A percentile compares a stretch with the other conserved stretches of the same genome.
These are phyloP conservation scores for Huiozyma naganishii DNA, from an alignment of 805 yeast genomes.

Conservation along the genomic window DNA sequence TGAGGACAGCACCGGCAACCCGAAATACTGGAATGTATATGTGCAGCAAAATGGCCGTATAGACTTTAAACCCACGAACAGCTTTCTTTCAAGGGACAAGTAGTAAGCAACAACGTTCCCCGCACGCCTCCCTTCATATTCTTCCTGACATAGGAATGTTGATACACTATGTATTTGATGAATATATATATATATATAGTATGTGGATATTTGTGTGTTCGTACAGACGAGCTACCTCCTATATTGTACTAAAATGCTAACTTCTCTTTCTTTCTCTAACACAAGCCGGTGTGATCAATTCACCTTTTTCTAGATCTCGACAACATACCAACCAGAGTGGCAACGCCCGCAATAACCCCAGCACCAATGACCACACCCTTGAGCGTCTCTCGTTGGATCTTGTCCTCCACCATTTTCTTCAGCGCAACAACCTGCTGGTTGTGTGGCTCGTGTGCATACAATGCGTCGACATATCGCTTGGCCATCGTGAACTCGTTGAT, in stretches of 20 bases:
- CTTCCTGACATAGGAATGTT: too few relatives aligned
- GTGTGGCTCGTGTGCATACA: slow-evolving; percentile 72
- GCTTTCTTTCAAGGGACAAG: too few relatives aligned
- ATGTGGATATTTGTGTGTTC: too few relatives aligned
- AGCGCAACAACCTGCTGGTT: slow-evolving; percentile 67
- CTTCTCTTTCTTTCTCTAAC: too few relatives aligned
- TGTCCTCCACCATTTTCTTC: slow-evolving; percentile 70
- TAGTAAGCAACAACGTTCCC: too few relatives aligned
- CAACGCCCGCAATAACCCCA: slow-evolving; percentile 77
- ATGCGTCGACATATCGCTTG: slow-evolving; percentile 69
- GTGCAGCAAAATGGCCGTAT: not conserved
- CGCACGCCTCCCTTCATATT: too few relatives aligned
- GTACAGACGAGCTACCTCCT: too few relatives aligned
- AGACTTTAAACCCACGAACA: not conserved
- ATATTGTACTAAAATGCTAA: too few relatives aligned
- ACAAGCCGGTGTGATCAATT: not conserved
- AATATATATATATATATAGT: too few relatives aligned
- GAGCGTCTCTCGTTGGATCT: slow-evolving; percentile 76
- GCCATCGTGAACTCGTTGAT: slow-evolving; percentile 81
- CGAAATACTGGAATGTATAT: slow-evolving; percentile 1
- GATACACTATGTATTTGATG: too few relatives aligned
- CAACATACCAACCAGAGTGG: slow-evolving; percentile 36
- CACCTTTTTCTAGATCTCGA: slow-evolving; percentile 15
- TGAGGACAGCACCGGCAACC: not conserved
- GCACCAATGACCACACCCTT: slow-evolving; percentile 82